Evolutionary conservation across 805 yeast genomes (phyloP), one percentile per base, ranked within the genome.

Genomic region (Metschnikowia amazonensis): DNA sequence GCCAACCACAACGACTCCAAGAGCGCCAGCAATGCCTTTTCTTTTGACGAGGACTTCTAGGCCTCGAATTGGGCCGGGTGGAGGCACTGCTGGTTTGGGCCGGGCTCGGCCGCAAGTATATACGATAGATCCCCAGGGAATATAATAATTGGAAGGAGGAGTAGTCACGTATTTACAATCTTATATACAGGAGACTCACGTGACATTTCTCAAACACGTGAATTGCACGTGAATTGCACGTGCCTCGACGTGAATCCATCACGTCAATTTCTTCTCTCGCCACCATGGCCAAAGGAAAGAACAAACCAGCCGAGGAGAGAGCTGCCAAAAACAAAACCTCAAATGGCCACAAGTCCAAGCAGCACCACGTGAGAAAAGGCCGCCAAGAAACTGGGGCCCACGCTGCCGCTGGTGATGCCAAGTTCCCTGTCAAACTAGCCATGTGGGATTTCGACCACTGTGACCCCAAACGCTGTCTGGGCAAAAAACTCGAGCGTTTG

Each of bases 401-500:
- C 49, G 42, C 66, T 55, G 8, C 44, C 40, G 18, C 48, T 43
- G 28, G 57, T 44, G 51, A 42, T 5, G 55, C 56, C 39, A 51
- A 75, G 42, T 86, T 88, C 59, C 96, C 95, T 1, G 84, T 85
- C 28, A 89, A 88, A 59, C 64, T 90, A 51, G 97, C 97, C 14
- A 92, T 92, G 99, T 92, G 99, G 97, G 99, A 94, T 64, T 94
- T 94, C 60, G 96, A 90, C 54, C 99, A 94, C 62, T 94, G 99
- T 69, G 99, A 94, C 66, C 99, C 99, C 1, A 94, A 94, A 61
- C 76, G 97, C 60, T 94, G 99, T 63, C 84, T 95, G 53, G 99
- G 99, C 16, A 94, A 94, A 69, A 90, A 89, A 62, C 72, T 94
- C 25, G 97, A 89, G 59, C 74, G 98, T 45, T 65, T 92, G 17